Conservation (phyloP, 2,329 filamentous ascomycete genomes). For the Calonectria hongkongensis region DNA sequence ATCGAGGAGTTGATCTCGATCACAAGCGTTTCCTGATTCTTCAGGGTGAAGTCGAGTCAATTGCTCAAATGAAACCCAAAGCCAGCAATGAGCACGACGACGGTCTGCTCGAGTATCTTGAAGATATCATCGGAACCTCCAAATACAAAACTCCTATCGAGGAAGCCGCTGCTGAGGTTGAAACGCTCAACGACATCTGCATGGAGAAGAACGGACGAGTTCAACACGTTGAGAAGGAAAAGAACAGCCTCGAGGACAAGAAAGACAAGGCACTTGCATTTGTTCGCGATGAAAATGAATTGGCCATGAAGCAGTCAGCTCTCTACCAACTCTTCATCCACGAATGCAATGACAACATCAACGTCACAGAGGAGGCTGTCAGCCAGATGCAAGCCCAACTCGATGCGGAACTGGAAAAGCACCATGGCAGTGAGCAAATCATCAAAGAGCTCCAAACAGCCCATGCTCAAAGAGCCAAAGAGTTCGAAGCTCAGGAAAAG, state of each 20-base stretch:
- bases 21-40: slow-evolving; percentile 98
- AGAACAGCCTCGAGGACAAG: slow-evolving; percentile 93
- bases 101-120: slow-evolving; percentile 94
- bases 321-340: slow-evolving; percentile 94
- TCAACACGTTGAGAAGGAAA: slow-evolving; percentile 98
- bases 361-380: slow-evolving; percentile 92
- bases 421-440: slow-evolving; percentile 90
- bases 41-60: slow-evolving; percentile 98
- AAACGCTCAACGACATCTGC: slow-evolving; percentile 94
- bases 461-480: slow-evolving; percentile 88
- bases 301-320: slow-evolving; percentile 90
- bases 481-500: slow-evolving; percentile 89
- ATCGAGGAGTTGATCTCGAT: slow-evolving; percentile 94
- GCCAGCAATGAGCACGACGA: slow-evolving; percentile 96
- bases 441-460: slow-evolving; percentile 93
- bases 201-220: slow-evolving; percentile 96
- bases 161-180: slow-evolving; percentile 91
- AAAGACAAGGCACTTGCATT: slow-evolving; percentile 95
- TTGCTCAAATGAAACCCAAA: slow-evolving; percentile 99
- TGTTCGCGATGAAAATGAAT: slow-evolving; percentile 94
- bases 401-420: slow-evolving; percentile 91
- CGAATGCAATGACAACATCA: slow-evolving; percentile 91
- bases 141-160: slow-evolving; percentile 99
- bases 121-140: slow-evolving; percentile 98
- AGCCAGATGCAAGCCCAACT: slow-evolving; percentile 92